These are phyloP conservation scores for Lantana camara DNA, from an alignment of 257 asterid genomes.

Conservation along the genomic window DNA sequence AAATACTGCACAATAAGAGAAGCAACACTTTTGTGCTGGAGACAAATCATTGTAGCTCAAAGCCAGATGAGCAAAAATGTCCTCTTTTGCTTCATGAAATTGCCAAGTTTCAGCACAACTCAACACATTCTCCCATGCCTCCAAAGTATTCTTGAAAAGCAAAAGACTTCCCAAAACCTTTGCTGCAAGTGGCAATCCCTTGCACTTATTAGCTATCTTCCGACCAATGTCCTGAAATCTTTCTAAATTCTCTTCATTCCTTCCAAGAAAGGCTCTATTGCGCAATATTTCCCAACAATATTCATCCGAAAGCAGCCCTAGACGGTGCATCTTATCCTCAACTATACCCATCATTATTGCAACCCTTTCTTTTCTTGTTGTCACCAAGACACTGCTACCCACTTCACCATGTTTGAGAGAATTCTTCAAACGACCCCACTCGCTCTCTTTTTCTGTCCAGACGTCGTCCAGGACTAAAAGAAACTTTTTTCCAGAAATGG, in stretches of 20 bases:
- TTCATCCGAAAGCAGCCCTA: not conserved
- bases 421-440: not conserved
- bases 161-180: slow-evolving; percentile 18
- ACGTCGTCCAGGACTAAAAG: slow-evolving; percentile 16
- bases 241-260: not conserved
- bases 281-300: slow-evolving; percentile 1
- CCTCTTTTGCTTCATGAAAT: too few species aligned
- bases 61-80: too few species aligned
- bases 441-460: not conserved
- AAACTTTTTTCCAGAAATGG: not conserved
- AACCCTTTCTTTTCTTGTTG: not conserved
- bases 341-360: not conserved
- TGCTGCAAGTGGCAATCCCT: slow-evolving; percentile 22
- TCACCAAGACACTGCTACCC: slow-evolving; percentile 8
- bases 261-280: not conserved
- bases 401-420: slow-evolving; percentile 1
- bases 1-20: slow-evolving; percentile 42
- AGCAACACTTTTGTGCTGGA: slow-evolving; percentile 33
- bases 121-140: slow-evolving; percentile 10
- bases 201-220: slow-evolving; percentile 14
- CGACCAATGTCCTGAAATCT: slow-evolving; percentile 1
- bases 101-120: not conserved
- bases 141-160: not conserved
- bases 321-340: not conserved
- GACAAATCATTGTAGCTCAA: slow-evolving; percentile 32